Conservation (phyloP, 208 protist species). For the Trichomonas tenax region DNA sequence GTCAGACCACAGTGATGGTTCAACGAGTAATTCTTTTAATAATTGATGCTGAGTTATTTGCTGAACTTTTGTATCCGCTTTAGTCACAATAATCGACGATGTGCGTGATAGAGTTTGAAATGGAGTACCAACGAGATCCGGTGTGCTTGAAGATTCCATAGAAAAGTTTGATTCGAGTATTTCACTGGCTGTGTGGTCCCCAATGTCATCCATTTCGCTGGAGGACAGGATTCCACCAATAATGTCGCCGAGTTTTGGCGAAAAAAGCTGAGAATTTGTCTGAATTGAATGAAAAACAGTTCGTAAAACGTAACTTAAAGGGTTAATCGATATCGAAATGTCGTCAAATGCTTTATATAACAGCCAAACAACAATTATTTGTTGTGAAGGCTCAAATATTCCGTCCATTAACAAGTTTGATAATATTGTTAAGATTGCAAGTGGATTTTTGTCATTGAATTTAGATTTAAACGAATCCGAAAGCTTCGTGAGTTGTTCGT, state of each 20-base stretch:
- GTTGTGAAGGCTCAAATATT: background rate
- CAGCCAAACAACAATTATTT: background rate
- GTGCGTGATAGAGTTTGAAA: background rate
- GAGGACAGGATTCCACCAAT: background rate
- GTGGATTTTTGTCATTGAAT: background rate
- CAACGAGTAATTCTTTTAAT: background rate
- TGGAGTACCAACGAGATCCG: background rate
- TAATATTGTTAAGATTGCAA: background rate
- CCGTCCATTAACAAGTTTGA: background rate
- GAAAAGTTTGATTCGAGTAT: slow-evolving; percentile 12
- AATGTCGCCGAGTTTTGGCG: background rate
- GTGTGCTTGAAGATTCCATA: background rate
- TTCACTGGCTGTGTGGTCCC: background rate
- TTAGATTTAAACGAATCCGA: background rate
- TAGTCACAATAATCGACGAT: background rate
- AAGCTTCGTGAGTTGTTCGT: background rate
- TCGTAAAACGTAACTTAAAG: background rate
- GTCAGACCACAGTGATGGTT: background rate
- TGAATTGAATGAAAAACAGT: background rate
- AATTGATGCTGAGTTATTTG: background rate
- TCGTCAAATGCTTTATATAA: background rate
- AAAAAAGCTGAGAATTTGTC: background rate
- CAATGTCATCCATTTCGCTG: background rate
- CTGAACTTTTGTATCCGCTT: background rate
- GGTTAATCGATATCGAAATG: background rate